These are phyloP conservation scores for Leccinum disarticulatum DNA, from an alignment of 768 basidiomycete genomes.

Conservation along the genomic window DNA sequence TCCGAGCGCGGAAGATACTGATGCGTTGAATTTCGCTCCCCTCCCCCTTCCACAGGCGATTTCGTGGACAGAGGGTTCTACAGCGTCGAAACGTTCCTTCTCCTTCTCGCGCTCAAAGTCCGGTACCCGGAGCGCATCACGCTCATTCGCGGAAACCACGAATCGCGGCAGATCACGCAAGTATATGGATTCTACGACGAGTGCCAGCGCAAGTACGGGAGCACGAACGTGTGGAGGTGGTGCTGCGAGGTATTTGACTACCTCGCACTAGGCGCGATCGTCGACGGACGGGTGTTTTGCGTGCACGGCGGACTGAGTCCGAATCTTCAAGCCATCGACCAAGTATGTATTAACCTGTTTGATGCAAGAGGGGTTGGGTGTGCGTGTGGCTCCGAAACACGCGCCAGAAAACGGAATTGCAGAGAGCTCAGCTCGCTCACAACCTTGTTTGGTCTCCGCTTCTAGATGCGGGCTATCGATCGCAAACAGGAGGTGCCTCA, in stretches of 20 bases:
- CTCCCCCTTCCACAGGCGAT: constrained; percentile 59
- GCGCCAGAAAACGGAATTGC: background rate
- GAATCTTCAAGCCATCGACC: constrained; percentile 81
- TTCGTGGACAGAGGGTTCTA: constrained; percentile 99
- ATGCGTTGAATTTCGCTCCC: constrained; percentile 6
- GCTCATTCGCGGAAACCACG: constrained; percentile 96
- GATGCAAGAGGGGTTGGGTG: background rate
- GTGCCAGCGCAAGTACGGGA: constrained; percentile 94
- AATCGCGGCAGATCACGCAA: constrained; percentile 95
- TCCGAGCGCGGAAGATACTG: constrained; percentile 1
- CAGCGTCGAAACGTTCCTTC: constrained; percentile 93
- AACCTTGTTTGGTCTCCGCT: constrained; percentile 19
- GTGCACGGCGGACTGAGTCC: constrained; percentile 97
- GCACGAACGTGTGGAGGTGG: constrained; percentile 94
- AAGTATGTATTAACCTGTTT: constrained; percentile 50
- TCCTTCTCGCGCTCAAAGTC: constrained; percentile 93
- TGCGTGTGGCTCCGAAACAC: constrained; percentile 20
- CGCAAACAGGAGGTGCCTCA: constrained; percentile 97
- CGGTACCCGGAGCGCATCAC: constrained; percentile 97
- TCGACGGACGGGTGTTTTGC: constrained; percentile 97
- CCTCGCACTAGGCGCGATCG: constrained; percentile 88
- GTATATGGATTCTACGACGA: constrained; percentile 96
- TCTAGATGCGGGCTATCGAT: constrained; percentile 90
- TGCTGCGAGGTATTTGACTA: constrained; percentile 99
- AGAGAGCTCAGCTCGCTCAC: constrained; percentile 18